Evolutionary conservation across 192 early-diverging fungal genomes (phyloP).

Genomic region (Podila horticola): DNA sequence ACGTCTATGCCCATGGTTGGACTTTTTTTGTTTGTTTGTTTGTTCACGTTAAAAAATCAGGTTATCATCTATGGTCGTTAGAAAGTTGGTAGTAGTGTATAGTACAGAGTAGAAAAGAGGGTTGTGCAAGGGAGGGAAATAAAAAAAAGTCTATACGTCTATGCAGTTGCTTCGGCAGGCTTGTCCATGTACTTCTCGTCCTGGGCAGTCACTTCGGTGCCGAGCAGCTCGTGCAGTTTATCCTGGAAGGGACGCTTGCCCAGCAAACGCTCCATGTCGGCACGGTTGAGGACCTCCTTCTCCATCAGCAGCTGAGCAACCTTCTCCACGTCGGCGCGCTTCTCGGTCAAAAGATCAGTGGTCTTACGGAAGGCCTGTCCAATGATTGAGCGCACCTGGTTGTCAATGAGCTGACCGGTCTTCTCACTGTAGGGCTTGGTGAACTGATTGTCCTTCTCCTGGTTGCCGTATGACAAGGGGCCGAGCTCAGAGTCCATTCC

Average conservation of each 20-base stretch:
- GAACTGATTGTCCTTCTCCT: conserved; percentile 79
- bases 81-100: neutral
- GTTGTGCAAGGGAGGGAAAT: neutral
- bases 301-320: conserved; percentile 92
- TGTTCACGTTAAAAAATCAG: too few relatives aligned
- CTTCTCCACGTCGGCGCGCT: conserved; percentile 88
- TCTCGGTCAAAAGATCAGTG: conserved; percentile 83
- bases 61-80: too few relatives aligned
- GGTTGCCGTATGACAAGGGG: conserved; percentile 82
- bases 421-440: conserved; percentile 97
- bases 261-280: conserved; percentile 93
- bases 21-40: too few relatives aligned
- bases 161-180: neutral
- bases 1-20: too few relatives aligned
- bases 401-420: conserved; percentile 94
- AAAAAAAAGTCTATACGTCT: conserved; percentile 1
- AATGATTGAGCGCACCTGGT: conserved; percentile 90
- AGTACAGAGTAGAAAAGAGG: neutral
- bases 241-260: conserved; percentile 87
- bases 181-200: conserved; percentile 33
- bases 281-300: conserved; percentile 96
- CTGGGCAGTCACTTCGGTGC: conserved; percentile 38
- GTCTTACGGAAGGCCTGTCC: conserved; percentile 86
- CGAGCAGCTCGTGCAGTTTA: conserved; percentile 54
- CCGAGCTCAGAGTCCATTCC: conserved; percentile 95